A percentile compares a stretch with the other conserved stretches of the same genome.
These are phyloP conservation scores for Boletus speciosus DNA, from an alignment of 768 basidiomycete species.

Conservation along the genomic window DNA sequence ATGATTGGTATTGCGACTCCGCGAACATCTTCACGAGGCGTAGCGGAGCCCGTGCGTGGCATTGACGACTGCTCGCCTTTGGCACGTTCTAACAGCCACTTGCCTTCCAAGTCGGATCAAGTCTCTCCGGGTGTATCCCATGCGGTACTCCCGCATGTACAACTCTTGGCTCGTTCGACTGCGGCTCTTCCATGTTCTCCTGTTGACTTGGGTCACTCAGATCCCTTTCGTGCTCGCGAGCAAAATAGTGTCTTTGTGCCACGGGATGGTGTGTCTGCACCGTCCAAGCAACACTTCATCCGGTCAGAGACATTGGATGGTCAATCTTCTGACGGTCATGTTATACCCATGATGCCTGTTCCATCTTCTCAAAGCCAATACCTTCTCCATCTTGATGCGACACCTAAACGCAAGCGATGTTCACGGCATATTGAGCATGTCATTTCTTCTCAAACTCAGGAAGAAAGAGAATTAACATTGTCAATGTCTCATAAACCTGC, in stretches of 20 bases:
- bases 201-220: background rate
- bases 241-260: background rate
- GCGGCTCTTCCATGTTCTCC: background rate
- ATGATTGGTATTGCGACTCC: conserved; percentile 17
- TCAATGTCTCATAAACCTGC: conserved; percentile 1
- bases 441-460: conserved; percentile 32
- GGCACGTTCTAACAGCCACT: background rate
- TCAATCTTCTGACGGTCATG: background rate
- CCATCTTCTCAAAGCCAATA: conserved; percentile 34
- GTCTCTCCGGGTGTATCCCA: background rate
- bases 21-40: conserved; percentile 6
- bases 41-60: background rate
- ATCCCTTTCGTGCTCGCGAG: conserved; percentile 1
- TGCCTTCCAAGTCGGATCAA: background rate
- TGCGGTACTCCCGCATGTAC: background rate
- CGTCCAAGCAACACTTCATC: background rate
- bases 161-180: background rate
- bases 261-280: background rate
- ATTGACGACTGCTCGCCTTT: conserved; percentile 2
- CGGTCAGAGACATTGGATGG: background rate
- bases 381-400: conserved; percentile 29
- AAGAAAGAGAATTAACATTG: conserved; percentile 28
- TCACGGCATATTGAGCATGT: conserved; percentile 18
- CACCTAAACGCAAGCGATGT: conserved; percentile 36
- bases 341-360: conserved; percentile 14